Evolutionary conservation across 768 basidiomycete species (phyloP), one percentile per base, ranked within the genome.

Genomic region (Pleurotus pulmonarius): DNA sequence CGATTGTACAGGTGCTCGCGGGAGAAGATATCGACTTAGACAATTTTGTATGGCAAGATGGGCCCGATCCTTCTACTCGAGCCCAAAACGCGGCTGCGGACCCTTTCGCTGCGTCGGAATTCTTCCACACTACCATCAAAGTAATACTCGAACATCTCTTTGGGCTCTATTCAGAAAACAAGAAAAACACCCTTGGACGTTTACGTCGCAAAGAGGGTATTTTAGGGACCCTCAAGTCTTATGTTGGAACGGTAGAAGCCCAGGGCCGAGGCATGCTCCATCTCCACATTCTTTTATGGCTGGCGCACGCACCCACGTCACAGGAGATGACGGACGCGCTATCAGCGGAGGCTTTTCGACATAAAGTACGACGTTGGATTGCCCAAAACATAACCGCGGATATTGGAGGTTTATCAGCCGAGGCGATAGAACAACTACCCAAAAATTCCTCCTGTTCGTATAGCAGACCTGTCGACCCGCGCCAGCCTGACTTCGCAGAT

Each of bases 21-120:
- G 75, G 75, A 0, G 67, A 65, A 47, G 52, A 72, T 0, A 75
- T 79, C 4, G 66, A 79, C 51, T 45, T 79, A 15, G 71, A 79
- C 49, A 6, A 57, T 2, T 76, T 78, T 51, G 3, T 58, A 0
- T 6, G 20, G 0, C 59, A 53, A 1, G 1, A 58, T 1, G 73
- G 71, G 0, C 73, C 72, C 0, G 55, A 64, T 26, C 47, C 40
- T 0, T 46, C 59, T 0, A 12, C 59, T 29, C 60, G 72, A 1
- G 65, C 68, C 0, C 18, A 49, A 3, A 75, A 69, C 40, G 69
- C 75, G 15, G 70, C 73, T 1, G 18, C 26, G 0, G 72, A 78
- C 56, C 74, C 75, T 0, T 76, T 65, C 53, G 73, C 72, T 0
- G 65, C 74, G 0, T 69, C 75, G 0, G 67, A 68, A 49, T 77